Evolutionary conservation across 2,329 filamentous ascomycete genomes (phyloP).

Genomic region (Hirsutella minnesotensis): DNA sequence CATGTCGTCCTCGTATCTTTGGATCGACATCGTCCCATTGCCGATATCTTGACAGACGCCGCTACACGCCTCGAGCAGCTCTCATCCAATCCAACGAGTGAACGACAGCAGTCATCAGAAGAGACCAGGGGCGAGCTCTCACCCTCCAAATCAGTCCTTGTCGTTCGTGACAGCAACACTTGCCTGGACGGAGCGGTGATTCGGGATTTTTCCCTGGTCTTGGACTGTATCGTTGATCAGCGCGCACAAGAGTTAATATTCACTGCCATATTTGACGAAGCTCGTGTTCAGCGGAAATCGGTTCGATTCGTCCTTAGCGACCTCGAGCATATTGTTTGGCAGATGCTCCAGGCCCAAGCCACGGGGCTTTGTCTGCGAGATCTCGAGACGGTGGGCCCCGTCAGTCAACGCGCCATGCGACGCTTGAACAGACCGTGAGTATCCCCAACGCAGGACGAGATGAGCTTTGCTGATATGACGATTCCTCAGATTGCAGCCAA

Average conservation of each 20-base stretch:
- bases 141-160: not conserved
- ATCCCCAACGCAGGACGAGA: not conserved
- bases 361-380: not conserved
- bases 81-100: not conserved
- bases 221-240: not conserved
- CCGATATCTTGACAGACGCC: not conserved
- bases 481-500: not conserved
- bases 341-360: not conserved
- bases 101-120: not conserved
- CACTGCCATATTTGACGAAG: not conserved
- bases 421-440: slow-evolving; percentile 2
- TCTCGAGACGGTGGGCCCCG: not conserved
- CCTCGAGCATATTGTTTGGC: slow-evolving; percentile 1
- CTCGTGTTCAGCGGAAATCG: not conserved
- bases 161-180: not conserved
- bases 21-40: not conserved
- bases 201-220: not conserved
- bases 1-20: not conserved
- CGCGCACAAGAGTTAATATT: not conserved
- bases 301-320: not conserved
- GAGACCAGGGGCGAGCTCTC: not conserved
- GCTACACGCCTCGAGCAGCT: not conserved
- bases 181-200: not conserved
- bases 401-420: slow-evolving; percentile 1
- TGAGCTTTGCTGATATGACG: not conserved